These are phyloP conservation scores for Fusarium scirpi DNA, from an alignment of 2,329 filamentous ascomycete species.

Conservation along the genomic window DNA sequence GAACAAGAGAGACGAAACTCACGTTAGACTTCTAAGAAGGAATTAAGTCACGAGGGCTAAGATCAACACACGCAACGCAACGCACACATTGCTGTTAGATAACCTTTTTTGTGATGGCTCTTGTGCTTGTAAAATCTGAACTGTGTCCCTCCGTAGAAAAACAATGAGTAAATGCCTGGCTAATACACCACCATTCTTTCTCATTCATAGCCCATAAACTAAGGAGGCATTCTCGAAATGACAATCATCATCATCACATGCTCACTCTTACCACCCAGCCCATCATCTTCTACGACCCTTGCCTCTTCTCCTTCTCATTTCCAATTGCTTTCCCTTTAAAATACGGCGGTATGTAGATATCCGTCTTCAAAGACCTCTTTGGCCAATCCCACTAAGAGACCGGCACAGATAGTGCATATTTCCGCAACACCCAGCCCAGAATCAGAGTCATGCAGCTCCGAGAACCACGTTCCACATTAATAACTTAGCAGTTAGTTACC, in stretches of 20 bases:
- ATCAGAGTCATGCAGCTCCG: background rate
- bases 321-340: constrained; percentile 4
- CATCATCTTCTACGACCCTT: background rate
- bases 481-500: background rate
- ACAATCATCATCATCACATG: constrained; percentile 31
- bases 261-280: background rate
- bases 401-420: constrained; percentile 18
- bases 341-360: constrained; percentile 41
- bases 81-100: constrained; percentile 14
- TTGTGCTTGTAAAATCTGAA: background rate
- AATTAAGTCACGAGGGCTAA: constrained; percentile 33
- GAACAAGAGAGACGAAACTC: background rate
- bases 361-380: constrained; percentile 17
- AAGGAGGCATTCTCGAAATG: constrained; percentile 2
- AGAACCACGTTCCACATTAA: constrained; percentile 1
- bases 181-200: constrained; percentile 33
- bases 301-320: constrained; percentile 12
- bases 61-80: constrained; percentile 31
- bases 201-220: background rate
- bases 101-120: constrained; percentile 6
- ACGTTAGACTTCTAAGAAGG: constrained; percentile 3
- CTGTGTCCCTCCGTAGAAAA: constrained; percentile 18
- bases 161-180: constrained; percentile 7
- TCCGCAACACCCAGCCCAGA: constrained; percentile 1
- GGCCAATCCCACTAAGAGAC: constrained; percentile 22